These are phyloP conservation scores for Candida verbasci DNA, from an alignment of 805 yeast genomes.

Conservation along the genomic window DNA sequence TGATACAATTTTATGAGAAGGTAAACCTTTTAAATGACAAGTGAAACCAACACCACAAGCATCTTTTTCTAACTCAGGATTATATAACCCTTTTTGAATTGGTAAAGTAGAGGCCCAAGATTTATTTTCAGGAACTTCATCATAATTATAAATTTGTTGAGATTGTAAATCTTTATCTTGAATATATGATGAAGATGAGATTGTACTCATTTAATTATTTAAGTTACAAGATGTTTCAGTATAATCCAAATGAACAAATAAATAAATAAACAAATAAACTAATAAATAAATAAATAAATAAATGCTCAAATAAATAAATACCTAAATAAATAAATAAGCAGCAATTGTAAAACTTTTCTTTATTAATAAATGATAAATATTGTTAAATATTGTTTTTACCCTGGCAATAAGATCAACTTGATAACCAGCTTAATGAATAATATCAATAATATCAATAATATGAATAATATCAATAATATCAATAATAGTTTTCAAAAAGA, in stretches of 20 bases:
- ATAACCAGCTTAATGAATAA: too few relatives aligned
- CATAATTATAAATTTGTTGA: constrained; percentile 51
- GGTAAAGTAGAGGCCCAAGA: constrained; percentile 95
- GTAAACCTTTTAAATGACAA: constrained; percentile 83
- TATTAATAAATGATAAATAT: too few relatives aligned
- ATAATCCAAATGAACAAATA: neutral
- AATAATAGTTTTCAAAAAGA: too few relatives aligned
- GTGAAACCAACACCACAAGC: constrained; percentile 99
- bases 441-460: too few relatives aligned
- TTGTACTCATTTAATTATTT: constrained; percentile 6
- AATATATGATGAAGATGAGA: constrained; percentile 24
- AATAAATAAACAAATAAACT: too few relatives aligned
- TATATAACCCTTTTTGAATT: constrained; percentile 80
- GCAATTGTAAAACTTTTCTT: too few relatives aligned
- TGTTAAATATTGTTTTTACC: too few relatives aligned
- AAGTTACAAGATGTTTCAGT: neutral
- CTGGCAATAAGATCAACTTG: too few relatives aligned
- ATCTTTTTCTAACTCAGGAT: constrained; percentile 91
- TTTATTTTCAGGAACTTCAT: constrained; percentile 70
- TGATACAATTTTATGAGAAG: constrained; percentile 87
- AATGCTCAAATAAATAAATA: too few relatives aligned
- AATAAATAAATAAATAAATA: neutral
- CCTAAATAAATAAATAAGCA: too few relatives aligned
- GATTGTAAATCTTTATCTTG: constrained; percentile 33
- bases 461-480: too few relatives aligned